Evolutionary conservation across 2,329 filamentous ascomycete species (phyloP).

Genomic region (Fusarium floridanum): DNA sequence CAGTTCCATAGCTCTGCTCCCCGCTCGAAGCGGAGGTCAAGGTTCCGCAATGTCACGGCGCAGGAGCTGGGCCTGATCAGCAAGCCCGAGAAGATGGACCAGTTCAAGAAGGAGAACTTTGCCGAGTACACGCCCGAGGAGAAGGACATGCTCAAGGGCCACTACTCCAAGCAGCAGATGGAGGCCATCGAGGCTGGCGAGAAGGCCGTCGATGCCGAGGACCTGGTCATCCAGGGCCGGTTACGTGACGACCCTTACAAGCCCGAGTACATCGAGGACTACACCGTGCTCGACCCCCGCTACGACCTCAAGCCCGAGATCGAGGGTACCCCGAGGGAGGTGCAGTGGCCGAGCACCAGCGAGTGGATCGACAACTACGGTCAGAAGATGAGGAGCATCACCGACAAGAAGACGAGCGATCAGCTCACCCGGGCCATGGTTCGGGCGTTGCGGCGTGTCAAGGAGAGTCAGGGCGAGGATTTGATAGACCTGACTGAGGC

Average conservation of each 20-base stretch:
- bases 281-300: conserved; percentile 80
- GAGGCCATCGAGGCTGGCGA: conserved; percentile 86
- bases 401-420: conserved; percentile 58
- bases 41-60: conserved; percentile 67
- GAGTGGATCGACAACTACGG: conserved; percentile 71
- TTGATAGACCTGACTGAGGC: conserved; percentile 65
- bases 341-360: conserved; percentile 70
- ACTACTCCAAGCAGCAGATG: conserved; percentile 86
- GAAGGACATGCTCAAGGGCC: conserved; percentile 69
- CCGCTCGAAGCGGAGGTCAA: conserved; percentile 60
- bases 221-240: conserved; percentile 80
- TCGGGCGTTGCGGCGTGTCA: conserved; percentile 57
- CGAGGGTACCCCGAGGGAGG: conserved; percentile 64
- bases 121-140: conserved; percentile 77
- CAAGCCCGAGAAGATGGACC: conserved; percentile 57
- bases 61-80: conserved; percentile 63
- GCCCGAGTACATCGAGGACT: conserved; percentile 85
- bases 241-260: conserved; percentile 79
- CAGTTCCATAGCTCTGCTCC: conserved; percentile 66
- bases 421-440: conserved; percentile 59
- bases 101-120: conserved; percentile 63
- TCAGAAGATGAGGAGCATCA: conserved; percentile 58
- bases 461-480: conserved; percentile 57
- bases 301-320: conserved; percentile 76
- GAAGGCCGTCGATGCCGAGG: conserved; percentile 77